Base-by-base conservation (phyloP, 2,329 filamentous ascomycete genomes). In the Aspergillus sp. region DNA sequence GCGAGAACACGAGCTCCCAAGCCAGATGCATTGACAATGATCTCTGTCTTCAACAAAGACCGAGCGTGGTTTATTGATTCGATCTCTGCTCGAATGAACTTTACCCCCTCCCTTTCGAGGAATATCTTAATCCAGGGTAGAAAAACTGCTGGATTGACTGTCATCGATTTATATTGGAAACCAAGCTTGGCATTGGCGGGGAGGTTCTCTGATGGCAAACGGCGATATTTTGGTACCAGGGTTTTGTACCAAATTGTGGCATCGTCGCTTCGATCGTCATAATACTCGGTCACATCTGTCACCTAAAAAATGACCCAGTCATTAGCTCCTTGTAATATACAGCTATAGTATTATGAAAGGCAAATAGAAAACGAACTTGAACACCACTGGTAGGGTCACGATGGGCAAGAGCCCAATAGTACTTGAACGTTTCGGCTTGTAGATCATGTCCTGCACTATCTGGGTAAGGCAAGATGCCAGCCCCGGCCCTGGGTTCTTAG, bases 391-490 rank as follows among this genome's bases (percentile, higher is more conserved):
- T 66, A 3, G 64, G 65, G 51, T 68, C 66, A 21, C 62, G 42
- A n/a, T 69, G 64, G 8, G 66, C 65, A n/a, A 68, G 27, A 10
- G 61, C 61, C 66, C 65, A 68, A 55, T 32, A 68, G 19, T 67
- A 64, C 19, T 59, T 63, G 47, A 69, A 68, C 2, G 50, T 64
- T n/a, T 63, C 63, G 4, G 30, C 42, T 36, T 65, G 62, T n/a
- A 68, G 58, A 3, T 48, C 38, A n/a, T 62, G 62, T 3, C 60
- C 62, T 4, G 48, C 47, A 11, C 23, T 36, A 50, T 66, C 64
- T 3, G 64, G 64, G 27, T 63, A 55, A 23, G 62, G 66, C 15
- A 61, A 55, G 19, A 66, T 64, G 5, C 51, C 60, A 4, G 59
- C 64, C 8, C 64, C 66, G 7, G 63, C 63, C 63, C 63, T 65